These are phyloP conservation scores for Candida krabiensis DNA, from an alignment of 805 yeast species.

Conservation along the genomic window DNA sequence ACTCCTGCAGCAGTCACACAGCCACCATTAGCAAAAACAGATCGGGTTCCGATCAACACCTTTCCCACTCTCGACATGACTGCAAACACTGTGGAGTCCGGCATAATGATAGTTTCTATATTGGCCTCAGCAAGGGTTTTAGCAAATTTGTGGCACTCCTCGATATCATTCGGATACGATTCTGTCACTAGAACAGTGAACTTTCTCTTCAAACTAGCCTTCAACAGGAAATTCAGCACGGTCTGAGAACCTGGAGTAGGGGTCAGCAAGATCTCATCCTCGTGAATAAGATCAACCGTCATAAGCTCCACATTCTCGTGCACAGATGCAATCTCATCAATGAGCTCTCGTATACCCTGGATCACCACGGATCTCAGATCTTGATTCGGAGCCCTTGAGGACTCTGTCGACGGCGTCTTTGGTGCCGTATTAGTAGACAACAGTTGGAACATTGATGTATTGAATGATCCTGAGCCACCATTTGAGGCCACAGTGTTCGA, in stretches of 20 bases:
- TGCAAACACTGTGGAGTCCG: conserved; percentile 91
- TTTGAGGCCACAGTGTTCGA: conserved; percentile 25
- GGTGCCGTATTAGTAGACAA: conserved; percentile 49
- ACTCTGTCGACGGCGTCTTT: conserved; percentile 21
- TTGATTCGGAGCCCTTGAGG: conserved; percentile 43
- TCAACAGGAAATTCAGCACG: conserved; percentile 78
- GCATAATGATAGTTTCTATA: conserved; percentile 86
- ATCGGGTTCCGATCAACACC: conserved; percentile 87
- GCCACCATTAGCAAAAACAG: conserved; percentile 96
- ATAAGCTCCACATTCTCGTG: conserved; percentile 90
- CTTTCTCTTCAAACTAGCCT: conserved; percentile 85
- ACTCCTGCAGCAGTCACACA: conserved; percentile 88
- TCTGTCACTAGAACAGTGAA: conserved; percentile 93
- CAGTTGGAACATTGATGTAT: conserved; percentile 83
- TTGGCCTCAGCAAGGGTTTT: conserved; percentile 77
- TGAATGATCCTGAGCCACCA: conserved; percentile 62
- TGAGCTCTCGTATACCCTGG: conserved; percentile 87
- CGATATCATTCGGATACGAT: conserved; percentile 85
- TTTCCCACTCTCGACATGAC: conserved; percentile 97
- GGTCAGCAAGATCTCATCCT: conserved; percentile 78
- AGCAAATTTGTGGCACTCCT: conserved; percentile 75
- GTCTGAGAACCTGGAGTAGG: conserved; percentile 96
- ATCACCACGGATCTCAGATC: conserved; percentile 84
- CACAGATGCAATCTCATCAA: conserved; percentile 86
- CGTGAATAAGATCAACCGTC: conserved; percentile 93